Evolutionary conservation across 1,139 yeast species (phyloP).

Genomic region (Candida labiduridarum): DNA sequence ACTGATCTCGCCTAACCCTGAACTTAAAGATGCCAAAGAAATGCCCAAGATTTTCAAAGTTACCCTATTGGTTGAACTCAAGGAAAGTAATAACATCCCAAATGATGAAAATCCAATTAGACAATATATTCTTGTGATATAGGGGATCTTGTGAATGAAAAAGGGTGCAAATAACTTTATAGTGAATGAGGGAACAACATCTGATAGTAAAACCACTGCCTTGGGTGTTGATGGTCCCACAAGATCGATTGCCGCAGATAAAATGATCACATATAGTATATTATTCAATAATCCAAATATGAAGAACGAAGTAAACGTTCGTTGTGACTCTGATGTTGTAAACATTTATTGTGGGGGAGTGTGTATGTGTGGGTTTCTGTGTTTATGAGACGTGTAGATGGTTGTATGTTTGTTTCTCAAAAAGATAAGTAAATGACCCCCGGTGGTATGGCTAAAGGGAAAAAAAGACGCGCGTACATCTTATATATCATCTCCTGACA

Average conservation of each 20-base stretch:
- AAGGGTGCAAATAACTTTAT: conserved; percentile 79
- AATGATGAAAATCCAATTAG: conserved; percentile 62
- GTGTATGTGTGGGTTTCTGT: no score
- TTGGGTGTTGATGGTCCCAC: conserved; percentile 86
- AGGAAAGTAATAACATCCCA: conserved; percentile 78
- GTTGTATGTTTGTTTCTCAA: no score
- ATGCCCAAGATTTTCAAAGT: conserved; percentile 63
- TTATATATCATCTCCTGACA: no score
- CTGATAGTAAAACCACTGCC: conserved; percentile 82
- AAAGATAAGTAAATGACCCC: no score
- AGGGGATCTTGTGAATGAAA: conserved; percentile 67
- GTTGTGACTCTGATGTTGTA: conserved; percentile 5
- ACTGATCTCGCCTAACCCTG: conserved; percentile 90
- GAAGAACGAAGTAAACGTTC: conserved; percentile 65
- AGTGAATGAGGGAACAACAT: conserved; percentile 78
- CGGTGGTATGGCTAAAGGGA: no score
- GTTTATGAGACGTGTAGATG: no score
- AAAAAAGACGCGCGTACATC: no score
- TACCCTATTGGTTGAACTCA: conserved; percentile 29
- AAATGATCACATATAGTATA: conserved; percentile 84
- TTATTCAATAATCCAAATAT: conserved; percentile 86
- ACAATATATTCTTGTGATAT: conserved; percentile 52
- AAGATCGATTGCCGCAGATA: conserved; percentile 89
- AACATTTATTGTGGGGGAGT: not conserved
- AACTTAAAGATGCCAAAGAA: conserved; percentile 77